Base-by-base conservation (phyloP, 495 filamentous ascomycete genomes). In the Neurospora sublineolata region DNA sequence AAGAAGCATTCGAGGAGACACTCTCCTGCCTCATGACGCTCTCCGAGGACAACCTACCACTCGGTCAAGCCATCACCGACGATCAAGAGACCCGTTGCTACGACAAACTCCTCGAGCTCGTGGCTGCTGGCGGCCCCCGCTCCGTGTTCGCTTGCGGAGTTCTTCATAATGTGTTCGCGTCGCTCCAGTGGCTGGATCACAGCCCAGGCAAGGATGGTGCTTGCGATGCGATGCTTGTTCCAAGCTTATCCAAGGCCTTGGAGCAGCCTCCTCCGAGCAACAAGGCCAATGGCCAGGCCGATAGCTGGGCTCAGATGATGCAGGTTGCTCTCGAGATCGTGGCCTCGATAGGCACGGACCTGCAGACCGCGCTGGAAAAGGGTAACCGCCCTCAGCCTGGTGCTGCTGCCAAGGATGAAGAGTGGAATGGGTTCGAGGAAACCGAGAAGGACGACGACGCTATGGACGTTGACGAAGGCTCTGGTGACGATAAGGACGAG, bases 321-420 rank as follows among this genome's bases (percentile, higher is more conserved):
- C 81, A 86, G 73, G 71, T 85, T 18, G 86, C 84, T 18, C 75
- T 90, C 1, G 87, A 89, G 73, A 83, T 87, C 10, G 72, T 88
- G 1, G 86, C 86, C 10, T 88, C 88, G 8, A 88, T 90, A 71
- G 87, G 86, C 33, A 87, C 87, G 2, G 80, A 80, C 36, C 78
- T 88, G 27, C 83, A 86, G 41, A 80, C 82, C 27, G 80, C 83
- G 42, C 76, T 84, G 40, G 81, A 79, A 74, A 83, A 77, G 70
- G 79, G 79, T 4, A 79, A 77, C 41, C 76, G 76, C 40, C 75
- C 74, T 11, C 72, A 73, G 20, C 38, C 44, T 14, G 74, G 70
- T 14, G 69, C 58, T 52, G 37, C 38, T 23, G 69, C 70, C 27
- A 76, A 73, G 71, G 69, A 72, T 23, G 71, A 77, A 41, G 76